A percentile compares a stretch with the other conserved stretches of the same genome.
Evolutionary conservation across 805 yeast genomes (phyloP).

Genomic region (Nakazawaea ernobii): DNA sequence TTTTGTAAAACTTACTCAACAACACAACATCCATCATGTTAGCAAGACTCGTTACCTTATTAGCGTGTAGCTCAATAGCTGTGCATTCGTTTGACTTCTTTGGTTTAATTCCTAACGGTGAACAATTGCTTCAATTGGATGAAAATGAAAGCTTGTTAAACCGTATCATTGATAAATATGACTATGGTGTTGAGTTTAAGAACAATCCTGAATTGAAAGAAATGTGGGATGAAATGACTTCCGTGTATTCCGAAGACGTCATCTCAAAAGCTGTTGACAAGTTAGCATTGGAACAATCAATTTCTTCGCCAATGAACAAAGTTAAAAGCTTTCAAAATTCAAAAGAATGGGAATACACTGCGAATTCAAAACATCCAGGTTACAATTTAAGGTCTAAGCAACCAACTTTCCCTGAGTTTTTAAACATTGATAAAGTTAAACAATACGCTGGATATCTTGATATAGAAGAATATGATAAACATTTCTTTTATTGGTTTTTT

Average conservation of each 20-base stretch:
- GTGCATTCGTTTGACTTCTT: background rate
- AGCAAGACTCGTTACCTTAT: too few species aligned
- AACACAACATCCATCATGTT: too few species aligned
- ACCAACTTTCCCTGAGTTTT: background rate
- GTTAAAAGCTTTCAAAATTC: background rate
- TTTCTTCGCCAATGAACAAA: background rate
- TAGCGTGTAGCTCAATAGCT: too few species aligned
- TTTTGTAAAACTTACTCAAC: too few species aligned
- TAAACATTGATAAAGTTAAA: slow-evolving; percentile 60
- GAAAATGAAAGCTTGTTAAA: background rate
- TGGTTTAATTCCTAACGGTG: background rate
- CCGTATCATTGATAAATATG: background rate
- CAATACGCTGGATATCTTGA: slow-evolving; percentile 87
- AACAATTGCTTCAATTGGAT: background rate
- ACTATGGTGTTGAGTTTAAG: background rate
- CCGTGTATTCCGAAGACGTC: background rate
- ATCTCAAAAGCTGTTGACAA: background rate
- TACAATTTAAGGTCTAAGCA: background rate
- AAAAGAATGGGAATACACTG: slow-evolving; percentile 2
- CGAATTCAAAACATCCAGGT: background rate
- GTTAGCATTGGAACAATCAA: background rate
- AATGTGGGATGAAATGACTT: background rate
- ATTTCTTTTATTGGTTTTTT: slow-evolving; percentile 76
- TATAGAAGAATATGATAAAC: slow-evolving; percentile 76
- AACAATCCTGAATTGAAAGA: background rate